These are phyloP conservation scores for Brachypodium distachyon DNA, from an alignment of 202 grass and related monocot species.

Conservation along the genomic window DNA sequence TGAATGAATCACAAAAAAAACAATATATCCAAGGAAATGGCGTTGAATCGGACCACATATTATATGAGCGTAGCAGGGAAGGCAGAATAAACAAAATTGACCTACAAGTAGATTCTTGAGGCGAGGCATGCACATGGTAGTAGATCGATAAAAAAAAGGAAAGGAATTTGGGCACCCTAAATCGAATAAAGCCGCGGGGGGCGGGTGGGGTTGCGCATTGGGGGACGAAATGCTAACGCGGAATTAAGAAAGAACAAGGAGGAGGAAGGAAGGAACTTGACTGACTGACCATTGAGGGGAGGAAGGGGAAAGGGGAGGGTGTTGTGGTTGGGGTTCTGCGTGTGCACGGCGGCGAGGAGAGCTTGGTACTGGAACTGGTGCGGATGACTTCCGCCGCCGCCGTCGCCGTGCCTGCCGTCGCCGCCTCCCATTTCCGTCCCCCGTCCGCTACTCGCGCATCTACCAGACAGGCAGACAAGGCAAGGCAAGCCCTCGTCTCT, in stretches of 20 bases:
- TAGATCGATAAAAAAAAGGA: constrained; percentile 5
- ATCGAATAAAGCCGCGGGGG: background rate
- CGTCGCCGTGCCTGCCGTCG: background rate
- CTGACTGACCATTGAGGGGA: background rate
- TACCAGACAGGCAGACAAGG: constrained; percentile 7
- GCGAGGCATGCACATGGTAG: background rate
- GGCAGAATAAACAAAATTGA: background rate
- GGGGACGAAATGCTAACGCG: background rate
- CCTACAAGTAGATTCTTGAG: constrained; percentile 1
- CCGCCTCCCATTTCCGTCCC: constrained; percentile 7
- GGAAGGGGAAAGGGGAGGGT: constrained; percentile 9
- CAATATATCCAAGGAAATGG: background rate
- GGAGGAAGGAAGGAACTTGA: too few species aligned
- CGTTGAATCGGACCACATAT: background rate
- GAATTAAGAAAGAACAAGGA: background rate
- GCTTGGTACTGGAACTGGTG: constrained; percentile 41
- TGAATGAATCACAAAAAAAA: too few species aligned
- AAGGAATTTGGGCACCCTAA: background rate
- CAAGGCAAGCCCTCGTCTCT: background rate
- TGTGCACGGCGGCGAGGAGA: constrained; percentile 44
- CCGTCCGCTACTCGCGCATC: constrained; percentile 7
- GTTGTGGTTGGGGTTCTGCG: constrained; percentile 1
- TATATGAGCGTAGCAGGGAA: background rate
- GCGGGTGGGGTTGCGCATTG: background rate
- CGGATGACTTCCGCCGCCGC: background rate